Evolutionary conservation across 495 filamentous ascomycete genomes (phyloP).

Genomic region (Podospora fimiseda): DNA sequence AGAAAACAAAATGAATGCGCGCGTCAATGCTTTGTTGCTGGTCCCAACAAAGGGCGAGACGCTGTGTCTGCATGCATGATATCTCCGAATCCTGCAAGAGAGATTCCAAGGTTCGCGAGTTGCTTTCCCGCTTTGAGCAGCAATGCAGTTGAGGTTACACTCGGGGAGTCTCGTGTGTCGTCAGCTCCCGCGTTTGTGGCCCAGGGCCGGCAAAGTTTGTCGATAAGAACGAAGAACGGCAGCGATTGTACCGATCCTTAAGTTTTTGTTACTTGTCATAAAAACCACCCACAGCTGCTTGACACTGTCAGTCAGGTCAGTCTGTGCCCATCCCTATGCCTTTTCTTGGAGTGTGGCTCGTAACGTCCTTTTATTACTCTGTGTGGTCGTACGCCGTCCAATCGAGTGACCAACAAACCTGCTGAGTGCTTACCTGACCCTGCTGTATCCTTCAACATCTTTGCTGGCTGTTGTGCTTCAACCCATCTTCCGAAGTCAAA

Average conservation of each 20-base stretch:
- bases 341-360: too few relatives aligned
- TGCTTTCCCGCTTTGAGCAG: conserved; percentile 4
- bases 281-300: too few relatives aligned
- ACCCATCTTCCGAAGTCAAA: background rate
- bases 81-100: background rate
- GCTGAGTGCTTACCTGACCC: too few relatives aligned
- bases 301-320: too few relatives aligned
- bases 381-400: too few relatives aligned
- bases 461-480: background rate
- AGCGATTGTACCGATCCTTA: background rate
- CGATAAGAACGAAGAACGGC: conserved; percentile 1
- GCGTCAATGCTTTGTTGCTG: background rate
- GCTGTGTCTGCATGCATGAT: too few relatives aligned
- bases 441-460: background rate
- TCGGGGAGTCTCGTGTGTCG: conserved; percentile 1
- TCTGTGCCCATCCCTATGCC: too few relatives aligned
- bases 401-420: too few relatives aligned
- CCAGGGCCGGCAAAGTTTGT: conserved; percentile 1
- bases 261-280: background rate
- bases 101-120: background rate
- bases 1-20: background rate
- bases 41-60: background rate
- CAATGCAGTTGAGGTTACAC: conserved; percentile 10
- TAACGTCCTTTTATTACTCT: too few relatives aligned
- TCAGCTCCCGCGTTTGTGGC: conserved; percentile 11